Conservation (phyloP, 345 rosid genomes). For the Anacardium occidentale region DNA sequence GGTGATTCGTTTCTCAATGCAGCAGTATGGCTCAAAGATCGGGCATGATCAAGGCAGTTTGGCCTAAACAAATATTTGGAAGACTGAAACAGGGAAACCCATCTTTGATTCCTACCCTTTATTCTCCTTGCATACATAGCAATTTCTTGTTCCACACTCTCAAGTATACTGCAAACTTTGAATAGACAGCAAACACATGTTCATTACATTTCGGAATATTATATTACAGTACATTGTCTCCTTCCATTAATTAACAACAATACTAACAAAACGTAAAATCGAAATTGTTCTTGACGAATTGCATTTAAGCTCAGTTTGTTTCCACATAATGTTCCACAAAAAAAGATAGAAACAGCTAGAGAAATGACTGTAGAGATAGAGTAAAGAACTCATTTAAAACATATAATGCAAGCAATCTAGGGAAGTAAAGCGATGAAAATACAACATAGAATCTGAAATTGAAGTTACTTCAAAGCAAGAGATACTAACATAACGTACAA, state of each 20-base stretch:
- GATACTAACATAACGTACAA: too few species aligned
- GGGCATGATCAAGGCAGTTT: slow-evolving; percentile 31
- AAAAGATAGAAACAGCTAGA: not conserved
- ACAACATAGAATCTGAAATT: not conserved
- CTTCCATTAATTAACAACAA: not conserved
- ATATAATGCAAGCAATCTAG: not conserved
- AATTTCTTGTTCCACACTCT: slow-evolving; percentile 28
- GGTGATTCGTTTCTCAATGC: slow-evolving; percentile 24
- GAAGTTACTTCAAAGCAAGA: too few species aligned
- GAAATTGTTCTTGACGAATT: not conserved
- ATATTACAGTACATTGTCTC: not conserved
- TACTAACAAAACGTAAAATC: not conserved
- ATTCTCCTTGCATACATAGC: slow-evolving; percentile 69
- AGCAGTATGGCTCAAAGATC: slow-evolving; percentile 30
- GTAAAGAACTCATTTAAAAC: too few species aligned
- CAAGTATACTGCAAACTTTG: slow-evolving; percentile 23
- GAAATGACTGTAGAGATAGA: not conserved
- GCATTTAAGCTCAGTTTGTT: not conserved
- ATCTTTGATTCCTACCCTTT: slow-evolving; percentile 57
- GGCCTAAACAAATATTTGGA: slow-evolving; percentile 45
- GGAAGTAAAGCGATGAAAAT: not conserved
- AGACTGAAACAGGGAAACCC: slow-evolving; percentile 50
- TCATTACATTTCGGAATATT: not conserved
- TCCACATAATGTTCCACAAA: too few species aligned
- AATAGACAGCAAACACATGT: not conserved